phyloP scores from a whole-genome alignment of 2,329 filamentous ascomycete genomes.

The Colletotrichum falcatum region DNA sequence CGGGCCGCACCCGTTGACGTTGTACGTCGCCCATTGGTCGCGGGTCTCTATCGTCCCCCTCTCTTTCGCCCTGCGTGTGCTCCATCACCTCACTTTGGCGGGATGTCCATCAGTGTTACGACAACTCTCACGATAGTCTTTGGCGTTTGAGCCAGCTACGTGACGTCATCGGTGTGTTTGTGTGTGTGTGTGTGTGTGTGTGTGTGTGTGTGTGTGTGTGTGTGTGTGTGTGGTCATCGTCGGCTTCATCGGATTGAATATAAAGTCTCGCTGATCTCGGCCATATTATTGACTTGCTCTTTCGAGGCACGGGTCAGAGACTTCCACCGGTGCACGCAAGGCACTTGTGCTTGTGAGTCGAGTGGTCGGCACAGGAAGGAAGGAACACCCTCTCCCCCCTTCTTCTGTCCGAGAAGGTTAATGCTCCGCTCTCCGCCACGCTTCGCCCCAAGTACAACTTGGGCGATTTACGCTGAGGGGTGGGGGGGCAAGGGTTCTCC shows the following conservation, averaged over 20 bases:
- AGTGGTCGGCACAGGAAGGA: neutral
- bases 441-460: neutral
- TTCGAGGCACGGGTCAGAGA: neutral
- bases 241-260: neutral
- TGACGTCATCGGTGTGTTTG: too few relatives aligned
- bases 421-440: neutral
- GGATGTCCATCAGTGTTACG: neutral
- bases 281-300: neutral
- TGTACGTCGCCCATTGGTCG: slow-evolving; percentile 2
- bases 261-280: neutral
- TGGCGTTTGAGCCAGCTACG: neutral
- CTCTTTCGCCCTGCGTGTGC: neutral
- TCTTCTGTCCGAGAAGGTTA: neutral
- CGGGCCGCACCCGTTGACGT: neutral
- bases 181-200: too few relatives aligned
- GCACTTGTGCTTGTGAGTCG: neutral
- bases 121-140: neutral
- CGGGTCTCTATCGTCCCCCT: neutral
- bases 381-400: neutral
- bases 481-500: too few relatives aligned
- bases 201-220: too few relatives aligned
- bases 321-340: neutral
- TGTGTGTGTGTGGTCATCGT: neutral
- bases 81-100: neutral
- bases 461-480: neutral